These are phyloP conservation scores for Marasmius tenuissimus DNA, from an alignment of 1,284 basidiomycete species.

Conservation along the genomic window DNA sequence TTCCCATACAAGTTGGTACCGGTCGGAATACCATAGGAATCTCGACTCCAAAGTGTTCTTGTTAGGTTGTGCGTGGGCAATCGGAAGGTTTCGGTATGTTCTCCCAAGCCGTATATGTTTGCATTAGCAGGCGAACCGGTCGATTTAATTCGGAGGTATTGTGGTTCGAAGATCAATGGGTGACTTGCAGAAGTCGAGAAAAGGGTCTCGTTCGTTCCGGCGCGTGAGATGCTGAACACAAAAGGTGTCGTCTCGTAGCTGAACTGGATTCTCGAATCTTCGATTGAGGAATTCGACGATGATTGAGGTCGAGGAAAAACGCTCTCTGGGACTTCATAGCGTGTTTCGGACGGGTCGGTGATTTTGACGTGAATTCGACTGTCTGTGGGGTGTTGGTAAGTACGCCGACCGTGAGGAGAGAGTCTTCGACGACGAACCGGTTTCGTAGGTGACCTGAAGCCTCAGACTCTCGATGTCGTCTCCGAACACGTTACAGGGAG, in stretches of 20 bases:
- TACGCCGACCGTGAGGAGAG: background rate
- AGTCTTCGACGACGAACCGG: constrained; percentile 34
- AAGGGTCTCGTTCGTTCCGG: constrained; percentile 54
- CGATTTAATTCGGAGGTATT: constrained; percentile 69
- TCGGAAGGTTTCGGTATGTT: constrained; percentile 69
- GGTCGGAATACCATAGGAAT: constrained; percentile 55
- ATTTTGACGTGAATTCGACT: constrained; percentile 75
- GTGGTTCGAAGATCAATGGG: constrained; percentile 74
- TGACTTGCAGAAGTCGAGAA: constrained; percentile 64
- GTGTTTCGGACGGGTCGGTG: constrained; percentile 51
- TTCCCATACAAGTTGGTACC: constrained; percentile 67
- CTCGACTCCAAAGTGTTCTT: constrained; percentile 68
- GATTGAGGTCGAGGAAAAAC: constrained; percentile 59
- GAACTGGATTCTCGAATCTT: constrained; percentile 54
- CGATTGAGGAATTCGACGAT: constrained; percentile 25
- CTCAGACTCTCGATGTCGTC: constrained; percentile 52
- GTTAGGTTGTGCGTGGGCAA: constrained; percentile 62
- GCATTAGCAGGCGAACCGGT: constrained; percentile 53
- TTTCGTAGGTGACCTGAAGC: constrained; percentile 60
- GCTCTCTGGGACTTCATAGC: constrained; percentile 71
- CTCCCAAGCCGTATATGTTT: constrained; percentile 80
- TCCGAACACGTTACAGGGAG: constrained; percentile 65
- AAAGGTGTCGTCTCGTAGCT: constrained; percentile 70
- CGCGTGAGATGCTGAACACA: constrained; percentile 67
- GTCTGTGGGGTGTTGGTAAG: constrained; percentile 29